Conservation (phyloP, 148 eudicot genomes). For the Amaranthus cruentus region DNA sequence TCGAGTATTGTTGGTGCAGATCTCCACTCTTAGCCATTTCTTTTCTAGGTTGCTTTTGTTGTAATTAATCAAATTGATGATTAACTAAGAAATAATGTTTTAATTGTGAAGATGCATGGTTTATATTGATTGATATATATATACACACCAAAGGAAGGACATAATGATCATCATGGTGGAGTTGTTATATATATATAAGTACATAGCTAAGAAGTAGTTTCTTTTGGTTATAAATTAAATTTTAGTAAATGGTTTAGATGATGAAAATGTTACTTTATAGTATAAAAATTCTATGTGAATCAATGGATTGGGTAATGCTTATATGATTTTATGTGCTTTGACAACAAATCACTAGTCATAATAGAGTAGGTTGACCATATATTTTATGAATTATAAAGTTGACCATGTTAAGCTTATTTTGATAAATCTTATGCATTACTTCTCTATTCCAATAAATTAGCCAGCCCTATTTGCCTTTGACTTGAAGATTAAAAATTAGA, state of each 20-base stretch:
- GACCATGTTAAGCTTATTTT: neutral
- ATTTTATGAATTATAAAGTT: neutral
- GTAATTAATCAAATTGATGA: neutral
- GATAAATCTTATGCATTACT: neutral
- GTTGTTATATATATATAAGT: constrained; percentile 13
- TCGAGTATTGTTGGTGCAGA: constrained; percentile 18
- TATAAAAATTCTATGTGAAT: constrained; percentile 6
- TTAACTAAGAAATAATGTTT: neutral
- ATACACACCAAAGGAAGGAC: constrained; percentile 6
- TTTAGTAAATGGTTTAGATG: constrained; percentile 15
- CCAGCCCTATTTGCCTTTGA: no score
- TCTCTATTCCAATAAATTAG: no score
- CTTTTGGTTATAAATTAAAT: constrained; percentile 5
- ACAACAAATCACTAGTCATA: constrained; percentile 3
- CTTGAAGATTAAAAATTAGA: no score
- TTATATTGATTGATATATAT: constrained; percentile 9
- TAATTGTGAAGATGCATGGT: constrained; percentile 14
- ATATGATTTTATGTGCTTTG: constrained; percentile 22
- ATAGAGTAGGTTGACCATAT: constrained; percentile 18
- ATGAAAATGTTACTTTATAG: neutral
- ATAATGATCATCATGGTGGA: constrained; percentile 23
- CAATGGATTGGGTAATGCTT: constrained; percentile 27
- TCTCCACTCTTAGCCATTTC: constrained; percentile 20
- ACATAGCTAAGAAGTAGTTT: neutral
- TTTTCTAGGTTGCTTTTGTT: neutral